Conservation (phyloP, 257 asterid species). For the Nemophila menziesii region DNA sequence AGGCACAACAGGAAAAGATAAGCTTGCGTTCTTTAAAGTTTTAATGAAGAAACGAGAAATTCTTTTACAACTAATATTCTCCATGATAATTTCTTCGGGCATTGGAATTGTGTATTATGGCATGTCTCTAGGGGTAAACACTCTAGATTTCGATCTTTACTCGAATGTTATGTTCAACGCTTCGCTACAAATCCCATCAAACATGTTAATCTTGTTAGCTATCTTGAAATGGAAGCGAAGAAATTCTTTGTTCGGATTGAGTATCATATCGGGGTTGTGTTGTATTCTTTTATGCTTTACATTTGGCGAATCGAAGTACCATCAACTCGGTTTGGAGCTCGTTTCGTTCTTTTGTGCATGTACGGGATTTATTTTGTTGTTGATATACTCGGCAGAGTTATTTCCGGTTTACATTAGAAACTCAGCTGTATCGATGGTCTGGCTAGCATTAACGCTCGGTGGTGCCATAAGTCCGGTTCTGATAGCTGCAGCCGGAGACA, state of each 20-base stretch:
- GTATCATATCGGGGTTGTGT: conserved; percentile 19
- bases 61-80: not conserved
- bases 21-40: not conserved
- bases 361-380: conserved; percentile 11
- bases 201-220: conserved; percentile 11
- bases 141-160: not conserved
- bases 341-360: conserved; percentile 17
- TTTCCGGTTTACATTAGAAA: conserved; percentile 20
- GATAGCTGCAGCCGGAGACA: conserved; percentile 20
- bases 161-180: not conserved
- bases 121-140: not conserved
- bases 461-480: conserved; percentile 22
- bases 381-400: conserved; percentile 20
- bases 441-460: conserved; percentile 23
- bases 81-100: not conserved
- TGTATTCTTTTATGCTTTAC: conserved; percentile 10
- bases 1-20: not conserved
- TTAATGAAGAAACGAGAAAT: not conserved
- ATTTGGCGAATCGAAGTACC: conserved; percentile 7
- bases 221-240: conserved; percentile 20
- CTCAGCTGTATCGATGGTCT: conserved; percentile 17
- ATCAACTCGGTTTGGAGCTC: conserved; percentile 18
- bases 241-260: conserved; percentile 14
- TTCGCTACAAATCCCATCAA: conserved; percentile 20
- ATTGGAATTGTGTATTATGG: not conserved